Evolutionary conservation across 495 filamentous ascomycete genomes (phyloP), one percentile per base, ranked within the genome.

Genomic region (Tetracladium setigerum): DNA sequence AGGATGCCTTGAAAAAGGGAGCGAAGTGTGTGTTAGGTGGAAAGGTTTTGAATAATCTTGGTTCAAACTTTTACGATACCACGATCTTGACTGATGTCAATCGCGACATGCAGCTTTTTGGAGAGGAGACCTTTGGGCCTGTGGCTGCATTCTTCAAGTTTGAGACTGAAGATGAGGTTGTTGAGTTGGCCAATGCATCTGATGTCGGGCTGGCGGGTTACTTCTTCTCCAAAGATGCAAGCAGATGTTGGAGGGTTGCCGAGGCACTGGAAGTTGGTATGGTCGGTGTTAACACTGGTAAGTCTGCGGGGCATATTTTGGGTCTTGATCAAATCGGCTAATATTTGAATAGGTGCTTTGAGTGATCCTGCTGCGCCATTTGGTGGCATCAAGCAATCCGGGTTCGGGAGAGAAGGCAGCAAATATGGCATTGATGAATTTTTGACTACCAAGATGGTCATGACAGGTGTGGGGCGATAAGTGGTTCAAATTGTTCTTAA

Each of bases 391-490:
- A 95, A 96, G 66, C 73, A 86, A 65, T 89, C 84, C 60, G 90
- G 90, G 10, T 92, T 95, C 53, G 90, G 91, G 9, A 68, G 89
- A 33, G 90, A 96, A 67, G 90, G 90, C 30, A 89, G 85, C 66
- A 82, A 81, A 63, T 86, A 94, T 60, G 91, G 91, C 5, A 82
- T 92, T 53, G 86, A 87, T 14, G 91, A 95, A 65, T 97, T 92
- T 64, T 74, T 83, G 61, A 67, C 76, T 42, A 86, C 84, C 41
- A 97, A 95, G 72, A 91, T 78, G 66, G 75, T 95, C 31, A 91
- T 86, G 12, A 76, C 85, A 56, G 88, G 86, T 6, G 83, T 27
- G 22, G 22, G 22, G 3, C 22, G 22, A 3, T 27, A 7, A 27
- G 7, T 7, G 7, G 7, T 27, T 27, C 3, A 3, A 27, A 27